phyloP scores from a whole-genome alignment of 2,329 filamentous ascomycete genomes.

The Xylaria sp. region DNA sequence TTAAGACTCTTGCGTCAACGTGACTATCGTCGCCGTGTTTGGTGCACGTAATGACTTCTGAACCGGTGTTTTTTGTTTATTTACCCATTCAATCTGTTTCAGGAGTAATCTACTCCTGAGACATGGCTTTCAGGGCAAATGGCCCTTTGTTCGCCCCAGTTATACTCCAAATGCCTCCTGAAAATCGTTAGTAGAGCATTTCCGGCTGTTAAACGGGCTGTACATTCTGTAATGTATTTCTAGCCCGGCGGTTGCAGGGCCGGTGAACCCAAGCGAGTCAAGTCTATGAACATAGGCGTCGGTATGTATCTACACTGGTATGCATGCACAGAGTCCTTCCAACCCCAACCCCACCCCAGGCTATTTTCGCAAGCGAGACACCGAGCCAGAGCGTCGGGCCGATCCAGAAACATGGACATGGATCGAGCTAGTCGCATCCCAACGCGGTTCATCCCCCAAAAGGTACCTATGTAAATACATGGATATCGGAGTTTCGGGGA shows the following conservation, averaged over 20 bases:
- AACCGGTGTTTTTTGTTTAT: not conserved
- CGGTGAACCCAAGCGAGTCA: too few relatives aligned
- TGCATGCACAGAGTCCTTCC: too few relatives aligned
- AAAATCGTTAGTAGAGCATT: not conserved
- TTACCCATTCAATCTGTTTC: not conserved
- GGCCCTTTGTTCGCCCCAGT: not conserved
- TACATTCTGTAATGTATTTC: not conserved
- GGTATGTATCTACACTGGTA: too few relatives aligned
- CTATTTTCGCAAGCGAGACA: not conserved
- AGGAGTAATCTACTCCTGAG: not conserved
- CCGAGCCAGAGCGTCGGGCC: slow-evolving; percentile 11
- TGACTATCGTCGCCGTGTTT: not conserved
- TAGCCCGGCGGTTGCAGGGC: too few relatives aligned
- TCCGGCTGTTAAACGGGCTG: not conserved
- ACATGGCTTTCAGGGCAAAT: not conserved
- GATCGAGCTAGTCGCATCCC: not conserved
- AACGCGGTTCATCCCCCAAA: not conserved
- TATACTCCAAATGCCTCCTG: not conserved
- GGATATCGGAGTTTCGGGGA: not conserved
- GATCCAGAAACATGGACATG: slow-evolving; percentile 15
- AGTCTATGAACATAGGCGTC: too few relatives aligned
- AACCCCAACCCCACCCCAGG: not conserved
- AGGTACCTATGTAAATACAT: not conserved
- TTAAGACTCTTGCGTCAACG: too few relatives aligned
- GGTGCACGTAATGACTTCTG: not conserved